These are phyloP conservation scores for Colletotrichum brevisporum DNA, from an alignment of 2,329 filamentous ascomycete genomes.

Conservation along the genomic window DNA sequence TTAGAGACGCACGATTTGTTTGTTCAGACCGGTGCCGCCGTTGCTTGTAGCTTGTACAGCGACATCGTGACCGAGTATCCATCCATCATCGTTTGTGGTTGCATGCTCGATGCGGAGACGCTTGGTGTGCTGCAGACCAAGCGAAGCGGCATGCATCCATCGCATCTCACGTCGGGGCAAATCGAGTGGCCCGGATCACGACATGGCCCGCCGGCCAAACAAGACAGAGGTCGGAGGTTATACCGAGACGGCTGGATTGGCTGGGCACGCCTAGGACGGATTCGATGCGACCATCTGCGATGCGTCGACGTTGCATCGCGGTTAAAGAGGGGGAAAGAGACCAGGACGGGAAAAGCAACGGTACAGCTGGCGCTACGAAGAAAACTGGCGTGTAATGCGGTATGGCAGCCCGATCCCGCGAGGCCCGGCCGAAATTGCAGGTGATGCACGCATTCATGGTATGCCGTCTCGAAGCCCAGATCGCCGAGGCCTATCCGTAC, in stretches of 20 bases:
- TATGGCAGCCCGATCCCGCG: not conserved
- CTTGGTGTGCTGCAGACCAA: slow-evolving; percentile 17
- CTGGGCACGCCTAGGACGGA: slow-evolving; percentile 5
- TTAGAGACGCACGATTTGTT: slow-evolving; percentile 17
- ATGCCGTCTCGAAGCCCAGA: slow-evolving; percentile 19
- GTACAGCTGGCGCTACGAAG: not conserved
- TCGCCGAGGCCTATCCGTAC: not conserved
- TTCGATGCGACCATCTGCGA: slow-evolving; percentile 6
- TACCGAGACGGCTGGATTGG: slow-evolving; percentile 8
- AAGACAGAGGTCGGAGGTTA: slow-evolving; percentile 25
- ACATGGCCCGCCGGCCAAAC: slow-evolving; percentile 16
- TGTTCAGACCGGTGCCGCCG: not conserved
- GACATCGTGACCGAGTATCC: not conserved
- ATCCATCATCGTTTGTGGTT: not conserved
- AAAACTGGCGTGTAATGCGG: slow-evolving; percentile 1
- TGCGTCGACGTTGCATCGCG: slow-evolving; percentile 25
- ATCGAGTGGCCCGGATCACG: slow-evolving; percentile 28
- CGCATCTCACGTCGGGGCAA: slow-evolving; percentile 6
- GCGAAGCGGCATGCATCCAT: not conserved
- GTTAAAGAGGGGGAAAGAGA: slow-evolving; percentile 30
- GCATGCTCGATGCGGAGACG: slow-evolving; percentile 16
- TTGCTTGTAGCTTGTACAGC: not conserved
- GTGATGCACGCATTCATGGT: slow-evolving; percentile 9
- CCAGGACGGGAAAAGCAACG: slow-evolving; percentile 34
- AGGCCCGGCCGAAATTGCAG: slow-evolving; percentile 15